Base-by-base conservation (phyloP, 192 early-diverging fungal genomes). In the Helicostylum pulchrum region DNA sequence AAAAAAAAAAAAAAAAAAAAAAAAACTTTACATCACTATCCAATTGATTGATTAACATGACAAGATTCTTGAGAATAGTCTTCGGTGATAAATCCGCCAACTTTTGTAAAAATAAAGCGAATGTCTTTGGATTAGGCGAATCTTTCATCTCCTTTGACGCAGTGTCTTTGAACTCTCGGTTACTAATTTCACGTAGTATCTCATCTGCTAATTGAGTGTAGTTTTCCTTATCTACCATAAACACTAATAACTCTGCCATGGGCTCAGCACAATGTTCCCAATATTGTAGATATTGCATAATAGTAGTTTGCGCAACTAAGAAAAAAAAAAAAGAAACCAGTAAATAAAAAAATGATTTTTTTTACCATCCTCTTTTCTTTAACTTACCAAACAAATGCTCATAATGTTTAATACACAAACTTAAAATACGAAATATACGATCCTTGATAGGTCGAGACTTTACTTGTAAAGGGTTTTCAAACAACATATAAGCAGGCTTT, bases 41-140 rank as follows among this genome's bases (percentile, higher is more conserved):
- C 46, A 99, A 74, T 51, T 92, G 92, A 0, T 83, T 74, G 59
- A 92, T 87, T 44, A 99, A 74, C 39, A 91, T 73, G 30, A 87
- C 90, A 83, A 99, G 92, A 60, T 96, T 90, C 47, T 94, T 95
- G 57, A 97, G 66, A 20, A 97, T 84, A 2, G 88, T 74, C 64
- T 88, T 91, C 45, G 94, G 95, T 9, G 79, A 79, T 32, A 92
- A 57, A 66, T 94, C 93, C 19, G 95, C 90, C 21, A 98, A 70
- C 31, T 84, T 83, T 3, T 92, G 78, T 30, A 99, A 74, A 70
- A 98, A 98, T 39, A 81, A 79, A 0, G 94, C 81, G 55, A 92
- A 89, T 12, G 90, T 87, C 71, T 94, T 93, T n/a, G 94, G 88
- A 14, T 80, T 81, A 17, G 85, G 87, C 52, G 77, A 78, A 67